These are phyloP conservation scores for Lachancea fermentati DNA, from an alignment of 805 yeast genomes.

Conservation along the genomic window DNA sequence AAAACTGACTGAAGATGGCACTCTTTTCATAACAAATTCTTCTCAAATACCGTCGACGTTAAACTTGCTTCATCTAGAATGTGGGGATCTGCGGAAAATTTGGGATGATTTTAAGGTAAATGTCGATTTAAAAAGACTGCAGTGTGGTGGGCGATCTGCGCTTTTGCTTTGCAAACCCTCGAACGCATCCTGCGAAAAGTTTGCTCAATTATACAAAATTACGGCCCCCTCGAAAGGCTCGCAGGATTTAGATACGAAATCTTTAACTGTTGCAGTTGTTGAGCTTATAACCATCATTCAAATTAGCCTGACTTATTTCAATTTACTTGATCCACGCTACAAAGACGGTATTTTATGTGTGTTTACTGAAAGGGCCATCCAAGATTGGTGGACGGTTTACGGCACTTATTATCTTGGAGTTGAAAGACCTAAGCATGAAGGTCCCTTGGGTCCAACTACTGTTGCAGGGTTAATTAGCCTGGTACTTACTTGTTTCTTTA, in stretches of 20 bases:
- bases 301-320: conserved; percentile 71
- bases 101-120: conserved; percentile 64
- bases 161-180: conserved; percentile 65
- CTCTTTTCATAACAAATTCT: conserved; percentile 75
- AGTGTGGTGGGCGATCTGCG: conserved; percentile 83
- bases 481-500: conserved; percentile 57
- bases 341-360: conserved; percentile 86
- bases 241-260: conserved; percentile 5
- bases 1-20: conserved; percentile 55
- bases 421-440: conserved; percentile 38
- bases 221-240: conserved; percentile 3
- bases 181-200: conserved; percentile 75
- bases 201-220: conserved; percentile 65
- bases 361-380: conserved; percentile 65
- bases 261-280: conserved; percentile 50
- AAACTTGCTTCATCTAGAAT: conserved; percentile 63
- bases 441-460: conserved; percentile 56
- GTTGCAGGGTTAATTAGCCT: conserved; percentile 79
- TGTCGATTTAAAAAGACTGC: conserved; percentile 66
- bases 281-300: conserved; percentile 75
- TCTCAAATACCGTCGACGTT: conserved; percentile 72
- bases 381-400: conserved; percentile 75
- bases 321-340: conserved; percentile 56
- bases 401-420: conserved; percentile 40
- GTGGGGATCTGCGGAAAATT: conserved; percentile 47